Percentiles rank a stretch among this genome's conserved stretches.
phyloP scores from a whole-genome alignment of 2,329 filamentous ascomycete genomes.

The Fonsecaea pugnacius region DNA sequence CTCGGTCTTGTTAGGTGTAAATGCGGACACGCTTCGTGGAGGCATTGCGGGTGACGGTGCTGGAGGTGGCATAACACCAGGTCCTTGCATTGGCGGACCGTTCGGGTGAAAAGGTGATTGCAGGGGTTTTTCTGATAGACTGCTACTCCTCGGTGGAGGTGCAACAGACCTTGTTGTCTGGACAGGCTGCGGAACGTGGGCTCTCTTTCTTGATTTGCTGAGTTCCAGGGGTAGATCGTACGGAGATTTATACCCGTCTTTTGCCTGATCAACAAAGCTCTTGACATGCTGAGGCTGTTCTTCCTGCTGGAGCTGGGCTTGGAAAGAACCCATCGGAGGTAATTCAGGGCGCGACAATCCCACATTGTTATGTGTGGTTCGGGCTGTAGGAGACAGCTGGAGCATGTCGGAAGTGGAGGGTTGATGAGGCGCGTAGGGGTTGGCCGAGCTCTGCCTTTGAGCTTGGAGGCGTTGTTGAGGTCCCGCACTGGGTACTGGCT shows the following conservation, averaged over 20 bases:
- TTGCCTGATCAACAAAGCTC: slow-evolving; percentile 88
- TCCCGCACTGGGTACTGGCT: slow-evolving; percentile 18
- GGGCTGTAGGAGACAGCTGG: slow-evolving; percentile 38
- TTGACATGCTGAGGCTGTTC: slow-evolving; percentile 52
- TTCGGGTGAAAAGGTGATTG: slow-evolving; percentile 45
- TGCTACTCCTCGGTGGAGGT: slow-evolving; percentile 64
- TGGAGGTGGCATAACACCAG: slow-evolving; percentile 21
- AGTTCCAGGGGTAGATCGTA: slow-evolving; percentile 95
- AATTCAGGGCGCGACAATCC: slow-evolving; percentile 30
- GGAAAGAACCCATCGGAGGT: slow-evolving; percentile 33
- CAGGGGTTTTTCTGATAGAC: slow-evolving; percentile 51
- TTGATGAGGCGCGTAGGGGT: slow-evolving; percentile 57
- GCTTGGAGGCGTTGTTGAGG: slow-evolving; percentile 36
- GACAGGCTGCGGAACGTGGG: slow-evolving; percentile 62
- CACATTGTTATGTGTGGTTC: slow-evolving; percentile 31
- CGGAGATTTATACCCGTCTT: slow-evolving; percentile 89
- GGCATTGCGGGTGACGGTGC: slow-evolving; percentile 30
- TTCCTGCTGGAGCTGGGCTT: slow-evolving; percentile 40
- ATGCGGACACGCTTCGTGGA: slow-evolving; percentile 27
- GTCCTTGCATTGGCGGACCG: slow-evolving; percentile 11
- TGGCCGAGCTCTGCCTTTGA: slow-evolving; percentile 39
- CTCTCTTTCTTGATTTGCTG: slow-evolving; percentile 64
- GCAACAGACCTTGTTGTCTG: slow-evolving; percentile 48
- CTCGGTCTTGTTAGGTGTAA: slow-evolving; percentile 18
- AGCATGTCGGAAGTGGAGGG: slow-evolving; percentile 56